phyloP scores from a whole-genome alignment of 2,329 filamentous ascomycete genomes.

The Alternaria incomplexa region DNA sequence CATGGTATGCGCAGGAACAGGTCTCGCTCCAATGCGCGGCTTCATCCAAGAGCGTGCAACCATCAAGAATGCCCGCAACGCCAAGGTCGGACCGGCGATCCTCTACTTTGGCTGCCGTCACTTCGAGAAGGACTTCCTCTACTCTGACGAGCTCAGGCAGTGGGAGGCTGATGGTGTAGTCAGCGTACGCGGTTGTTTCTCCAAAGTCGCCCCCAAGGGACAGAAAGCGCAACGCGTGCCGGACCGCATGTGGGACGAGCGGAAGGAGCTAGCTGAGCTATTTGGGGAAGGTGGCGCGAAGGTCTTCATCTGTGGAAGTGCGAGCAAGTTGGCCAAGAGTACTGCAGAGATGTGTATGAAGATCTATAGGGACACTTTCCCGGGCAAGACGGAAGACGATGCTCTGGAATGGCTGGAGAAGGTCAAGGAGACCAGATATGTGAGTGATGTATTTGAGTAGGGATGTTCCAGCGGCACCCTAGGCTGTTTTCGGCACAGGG shows the following conservation, averaged over 20 bases:
- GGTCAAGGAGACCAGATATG: constrained; percentile 9
- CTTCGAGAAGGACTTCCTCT: constrained; percentile 63
- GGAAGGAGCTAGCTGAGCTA: constrained; percentile 50
- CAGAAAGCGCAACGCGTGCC: constrained; percentile 56
- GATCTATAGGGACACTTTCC: constrained; percentile 13
- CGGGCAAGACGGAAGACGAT: constrained; percentile 6
- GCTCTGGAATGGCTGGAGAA: constrained; percentile 1
- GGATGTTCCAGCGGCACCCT: neutral
- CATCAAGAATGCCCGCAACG: constrained; percentile 20
- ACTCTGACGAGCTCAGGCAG: constrained; percentile 60
- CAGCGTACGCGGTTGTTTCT: constrained; percentile 44
- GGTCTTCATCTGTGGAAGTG: constrained; percentile 68
- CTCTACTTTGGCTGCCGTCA: constrained; percentile 68
- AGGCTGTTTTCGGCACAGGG: neutral
- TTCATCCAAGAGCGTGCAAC: constrained; percentile 42
- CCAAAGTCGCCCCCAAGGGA: constrained; percentile 71
- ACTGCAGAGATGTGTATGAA: constrained; percentile 37
- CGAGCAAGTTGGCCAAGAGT: constrained; percentile 50
- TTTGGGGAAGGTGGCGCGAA: constrained; percentile 55
- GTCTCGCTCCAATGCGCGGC: constrained; percentile 40
- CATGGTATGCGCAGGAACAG: constrained; percentile 47
- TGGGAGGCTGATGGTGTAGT: constrained; percentile 12
- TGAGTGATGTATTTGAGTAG: constrained; percentile 12
- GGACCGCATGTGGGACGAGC: constrained; percentile 56
- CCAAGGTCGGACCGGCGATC: constrained; percentile 62